Base-by-base conservation (phyloP, 495 filamentous ascomycete genomes). In the Talaromyces wortmannii region DNA sequence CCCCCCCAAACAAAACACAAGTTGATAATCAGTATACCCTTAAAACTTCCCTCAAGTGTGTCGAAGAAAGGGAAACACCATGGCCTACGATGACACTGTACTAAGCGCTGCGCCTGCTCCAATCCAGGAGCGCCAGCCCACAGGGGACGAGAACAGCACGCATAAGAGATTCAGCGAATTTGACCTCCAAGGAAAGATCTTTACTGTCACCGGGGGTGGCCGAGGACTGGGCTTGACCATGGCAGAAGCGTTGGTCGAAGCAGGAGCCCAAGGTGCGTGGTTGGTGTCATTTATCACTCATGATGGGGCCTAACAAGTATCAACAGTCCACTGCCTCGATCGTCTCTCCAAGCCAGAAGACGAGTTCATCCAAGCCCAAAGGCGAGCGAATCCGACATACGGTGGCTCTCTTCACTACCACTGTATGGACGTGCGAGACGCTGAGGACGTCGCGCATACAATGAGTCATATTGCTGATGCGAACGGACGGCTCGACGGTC, bases 211-310 rank as follows among this genome's bases (percentile, higher is more conserved):
- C 0, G 85, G 83, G 18, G 83, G 82, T 30, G 83, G 76, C 23
- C 67, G 77, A 55, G 83, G 85, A 2, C 65, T 89, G 5, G 85
- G 87, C 7, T 69, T 90, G 7, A 75, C 78, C 5, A 78, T 88
- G 66, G 82, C 82, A 2, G 85, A 88, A 61, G 86, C 83, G 6
- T 69, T 88, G 11, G 76, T 83, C 42, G 85, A 89, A 61, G 83
- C 85, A 15, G 85, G 85, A 7, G 85, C 81, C 3, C 80, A 79
- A 62, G 82, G 83, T 85, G 72, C 10, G 17, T 23, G 23, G 23
- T 23, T 23, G 23, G 23, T 23, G 23, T 23, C 23, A 23, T 23
- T 1, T 4, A 23, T 23, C 4, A 42, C 4, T 23, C 23, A 23
- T 4, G 23, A 23, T 23, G 23, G 23, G 23, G 23, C 23, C 55